A percentile compares a stretch with the other conserved stretches of the same genome.
phyloP scores from a whole-genome alignment of 192 early-diverging fungal species.

The Rhizophagus prolifer region DNA sequence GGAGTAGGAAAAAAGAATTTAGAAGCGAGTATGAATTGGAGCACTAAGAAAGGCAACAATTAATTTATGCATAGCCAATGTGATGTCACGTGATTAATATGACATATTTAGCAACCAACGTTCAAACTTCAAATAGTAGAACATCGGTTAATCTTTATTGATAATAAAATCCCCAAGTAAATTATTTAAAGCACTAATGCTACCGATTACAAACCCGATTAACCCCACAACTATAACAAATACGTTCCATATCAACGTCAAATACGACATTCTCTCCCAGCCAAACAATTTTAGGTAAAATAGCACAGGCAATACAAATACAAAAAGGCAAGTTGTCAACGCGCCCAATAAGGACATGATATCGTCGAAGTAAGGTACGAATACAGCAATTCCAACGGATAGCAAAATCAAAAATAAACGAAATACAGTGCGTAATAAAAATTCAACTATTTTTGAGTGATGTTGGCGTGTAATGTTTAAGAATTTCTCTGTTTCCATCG shows the following conservation, averaged over 20 bases:
- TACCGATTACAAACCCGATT: constrained; percentile 63
- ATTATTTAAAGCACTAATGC: constrained; percentile 60
- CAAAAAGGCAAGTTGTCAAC: constrained; percentile 71
- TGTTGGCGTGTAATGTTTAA: constrained; percentile 60
- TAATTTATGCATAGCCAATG: no score
- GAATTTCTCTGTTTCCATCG: constrained; percentile 72
- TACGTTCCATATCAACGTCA: constrained; percentile 51
- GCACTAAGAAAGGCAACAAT: no score
- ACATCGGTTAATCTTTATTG: no score
- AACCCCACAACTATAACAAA: constrained; percentile 62
- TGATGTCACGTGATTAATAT: no score
- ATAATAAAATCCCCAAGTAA: constrained; percentile 49
- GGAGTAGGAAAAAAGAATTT: background rate
- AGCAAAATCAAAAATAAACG: constrained; percentile 56
- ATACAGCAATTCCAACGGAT: constrained; percentile 59
- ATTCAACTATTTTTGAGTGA: constrained; percentile 50
- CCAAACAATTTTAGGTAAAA: constrained; percentile 77
- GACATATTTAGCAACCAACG: no score
- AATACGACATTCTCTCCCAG: constrained; percentile 48
- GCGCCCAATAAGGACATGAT: constrained; percentile 85
- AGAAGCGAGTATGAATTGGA: no score
- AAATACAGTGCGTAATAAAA: constrained; percentile 52
- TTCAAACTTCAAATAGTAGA: no score
- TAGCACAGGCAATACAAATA: constrained; percentile 81
- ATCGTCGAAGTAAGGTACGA: constrained; percentile 78